phyloP scores from a whole-genome alignment of 805 yeast genomes.

The Starmerella gropengiesseri region DNA sequence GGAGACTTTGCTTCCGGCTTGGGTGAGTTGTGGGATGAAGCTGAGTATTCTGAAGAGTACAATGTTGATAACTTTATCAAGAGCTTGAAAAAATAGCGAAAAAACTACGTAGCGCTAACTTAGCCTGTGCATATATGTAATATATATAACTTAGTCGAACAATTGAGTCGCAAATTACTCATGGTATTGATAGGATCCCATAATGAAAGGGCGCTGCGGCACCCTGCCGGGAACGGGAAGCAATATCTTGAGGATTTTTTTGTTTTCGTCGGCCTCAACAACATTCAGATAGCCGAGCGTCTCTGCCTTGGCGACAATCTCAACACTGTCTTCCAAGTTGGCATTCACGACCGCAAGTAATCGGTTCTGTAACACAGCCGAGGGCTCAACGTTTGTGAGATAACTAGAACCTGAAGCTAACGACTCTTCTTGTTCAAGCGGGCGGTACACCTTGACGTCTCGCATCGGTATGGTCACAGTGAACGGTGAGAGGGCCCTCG shows the following conservation, averaged over 20 bases:
- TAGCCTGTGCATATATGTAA: not conserved
- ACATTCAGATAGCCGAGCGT: slow-evolving; percentile 73
- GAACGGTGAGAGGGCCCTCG: slow-evolving; percentile 65
- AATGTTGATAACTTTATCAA: slow-evolving; percentile 86
- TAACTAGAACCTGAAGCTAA: slow-evolving; percentile 19
- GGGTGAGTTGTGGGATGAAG: slow-evolving; percentile 91
- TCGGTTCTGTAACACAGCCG: slow-evolving; percentile 53
- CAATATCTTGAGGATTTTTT: slow-evolving; percentile 54
- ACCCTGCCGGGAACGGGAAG: slow-evolving; percentile 81
- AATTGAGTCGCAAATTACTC: slow-evolving; percentile 45
- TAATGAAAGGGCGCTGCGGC: slow-evolving; percentile 61
- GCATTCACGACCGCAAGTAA: slow-evolving; percentile 56
- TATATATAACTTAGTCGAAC: not conserved
- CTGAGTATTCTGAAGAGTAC: slow-evolving; percentile 94
- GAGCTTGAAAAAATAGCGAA: slow-evolving; percentile 41
- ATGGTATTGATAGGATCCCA: slow-evolving; percentile 71
- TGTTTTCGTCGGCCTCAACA: slow-evolving; percentile 61
- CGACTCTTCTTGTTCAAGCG: slow-evolving; percentile 32
- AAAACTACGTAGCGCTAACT: not conserved
- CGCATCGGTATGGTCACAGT: slow-evolving; percentile 62
- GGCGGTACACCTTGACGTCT: slow-evolving; percentile 53
- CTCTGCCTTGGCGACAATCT: slow-evolving; percentile 42
- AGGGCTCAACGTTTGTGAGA: slow-evolving; percentile 31
- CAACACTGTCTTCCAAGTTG: slow-evolving; percentile 37
- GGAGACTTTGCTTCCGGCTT: slow-evolving; percentile 37